These are phyloP conservation scores for Boletus barrowsii DNA, from an alignment of 768 basidiomycete genomes.

Conservation along the genomic window DNA sequence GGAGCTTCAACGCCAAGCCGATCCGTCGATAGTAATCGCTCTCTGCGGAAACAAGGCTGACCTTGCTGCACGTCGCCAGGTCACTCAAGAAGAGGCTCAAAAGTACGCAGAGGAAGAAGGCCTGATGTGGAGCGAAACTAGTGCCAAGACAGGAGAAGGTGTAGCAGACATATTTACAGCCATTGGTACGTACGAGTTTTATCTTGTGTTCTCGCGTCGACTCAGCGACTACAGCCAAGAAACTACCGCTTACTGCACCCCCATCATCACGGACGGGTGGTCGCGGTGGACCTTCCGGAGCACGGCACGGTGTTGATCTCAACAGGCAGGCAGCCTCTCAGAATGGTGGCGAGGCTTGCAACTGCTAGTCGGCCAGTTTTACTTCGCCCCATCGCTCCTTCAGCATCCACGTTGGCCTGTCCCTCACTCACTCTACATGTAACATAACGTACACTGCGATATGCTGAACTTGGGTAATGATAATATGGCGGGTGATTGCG, in stretches of 20 bases:
- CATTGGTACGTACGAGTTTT: conserved; percentile 56
- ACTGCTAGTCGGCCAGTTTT: conserved; percentile 51
- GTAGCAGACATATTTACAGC: conserved; percentile 83
- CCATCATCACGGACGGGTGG: conserved; percentile 57
- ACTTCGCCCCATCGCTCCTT: conserved; percentile 1
- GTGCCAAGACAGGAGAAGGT: conserved; percentile 85
- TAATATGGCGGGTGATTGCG: conserved; percentile 8
- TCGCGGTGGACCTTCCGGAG: conserved; percentile 48
- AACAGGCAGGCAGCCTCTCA: conserved; percentile 58
- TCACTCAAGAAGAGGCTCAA: conserved; percentile 83
- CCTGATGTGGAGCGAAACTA: conserved; percentile 89
- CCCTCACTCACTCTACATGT: conserved; percentile 23
- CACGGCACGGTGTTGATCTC: conserved; percentile 73
- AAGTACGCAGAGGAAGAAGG: conserved; percentile 93
- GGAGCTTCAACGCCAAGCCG: conserved; percentile 95
- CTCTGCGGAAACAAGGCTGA: conserved; percentile 97
- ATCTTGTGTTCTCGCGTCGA: not conserved
- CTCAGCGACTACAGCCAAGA: conserved; percentile 60
- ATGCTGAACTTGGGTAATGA: conserved; percentile 30
- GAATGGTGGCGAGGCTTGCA: conserved; percentile 64
- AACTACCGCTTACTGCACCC: conserved; percentile 79
- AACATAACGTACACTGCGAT: conserved; percentile 28
- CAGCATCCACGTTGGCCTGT: conserved; percentile 11
- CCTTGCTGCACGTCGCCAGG: conserved; percentile 79
- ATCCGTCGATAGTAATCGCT: conserved; percentile 94